Evolutionary conservation across 495 filamentous ascomycete species (phyloP).

Genomic region (Neurospora sp.): DNA sequence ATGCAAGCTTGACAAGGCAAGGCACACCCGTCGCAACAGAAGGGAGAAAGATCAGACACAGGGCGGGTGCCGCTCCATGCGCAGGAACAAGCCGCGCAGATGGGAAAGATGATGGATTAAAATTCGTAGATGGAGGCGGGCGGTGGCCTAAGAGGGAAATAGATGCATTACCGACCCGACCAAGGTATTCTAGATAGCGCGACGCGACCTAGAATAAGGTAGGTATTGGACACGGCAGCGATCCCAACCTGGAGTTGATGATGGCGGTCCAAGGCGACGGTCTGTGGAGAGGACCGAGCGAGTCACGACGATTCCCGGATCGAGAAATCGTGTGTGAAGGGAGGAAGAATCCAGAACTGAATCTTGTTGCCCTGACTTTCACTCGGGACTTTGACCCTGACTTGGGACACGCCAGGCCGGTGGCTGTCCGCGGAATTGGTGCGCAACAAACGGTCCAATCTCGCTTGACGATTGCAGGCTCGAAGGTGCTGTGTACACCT

Average conservation of each 20-base stretch:
- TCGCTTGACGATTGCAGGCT: constrained; percentile 23
- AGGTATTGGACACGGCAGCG: background rate
- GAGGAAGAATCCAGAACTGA: background rate
- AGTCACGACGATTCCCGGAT: background rate
- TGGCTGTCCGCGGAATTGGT: constrained; percentile 13
- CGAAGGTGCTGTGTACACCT: constrained; percentile 9
- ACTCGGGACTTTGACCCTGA: background rate
- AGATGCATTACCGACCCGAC: background rate
- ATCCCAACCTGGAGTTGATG: background rate
- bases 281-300: background rate
- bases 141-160: background rate
- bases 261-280: background rate
- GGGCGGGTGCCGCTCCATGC: background rate
- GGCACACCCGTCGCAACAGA: background rate
- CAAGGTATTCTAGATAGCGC: background rate
- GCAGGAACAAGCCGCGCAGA: background rate
- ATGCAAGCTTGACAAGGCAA: background rate
- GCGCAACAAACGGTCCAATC: constrained; percentile 20
- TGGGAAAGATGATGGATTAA: background rate
- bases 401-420: background rate
- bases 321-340: background rate
- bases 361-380: background rate
- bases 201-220: background rate
- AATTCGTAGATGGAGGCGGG: background rate
- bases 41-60: background rate